Conservation (phyloP, 1,284 basidiomycete genomes). For the Gymnopus androsaceus region DNA sequence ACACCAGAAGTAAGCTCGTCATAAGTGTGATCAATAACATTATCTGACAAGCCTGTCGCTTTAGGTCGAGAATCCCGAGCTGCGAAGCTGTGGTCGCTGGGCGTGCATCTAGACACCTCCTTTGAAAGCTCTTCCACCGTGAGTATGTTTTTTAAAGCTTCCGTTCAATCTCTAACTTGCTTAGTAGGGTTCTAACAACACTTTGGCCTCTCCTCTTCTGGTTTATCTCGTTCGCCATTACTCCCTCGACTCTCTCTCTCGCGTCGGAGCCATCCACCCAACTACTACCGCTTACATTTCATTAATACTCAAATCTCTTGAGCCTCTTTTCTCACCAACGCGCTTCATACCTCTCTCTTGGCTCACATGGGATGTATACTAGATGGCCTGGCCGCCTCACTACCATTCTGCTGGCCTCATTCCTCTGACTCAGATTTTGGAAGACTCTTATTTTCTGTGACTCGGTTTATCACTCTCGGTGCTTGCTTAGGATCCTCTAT, state of each 20-base stretch:
- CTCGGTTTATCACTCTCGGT: too few relatives aligned
- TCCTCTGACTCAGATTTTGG: too few relatives aligned
- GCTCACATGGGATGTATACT: too few relatives aligned
- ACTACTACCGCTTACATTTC: background rate
- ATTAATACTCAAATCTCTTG: too few relatives aligned
- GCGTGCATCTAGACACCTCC: background rate
- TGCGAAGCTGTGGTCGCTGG: slow-evolving; percentile 8
- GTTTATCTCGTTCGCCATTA: background rate
- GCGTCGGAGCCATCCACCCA: background rate
- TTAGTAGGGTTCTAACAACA: background rate
- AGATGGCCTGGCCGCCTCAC: too few relatives aligned
- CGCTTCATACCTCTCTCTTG: too few relatives aligned
- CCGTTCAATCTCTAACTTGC: too few relatives aligned
- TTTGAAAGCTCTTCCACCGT: background rate
- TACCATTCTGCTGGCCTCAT: too few relatives aligned
- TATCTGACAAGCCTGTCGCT: background rate
- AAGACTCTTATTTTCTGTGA: too few relatives aligned
- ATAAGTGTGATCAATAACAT: background rate
- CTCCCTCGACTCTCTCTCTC: background rate
- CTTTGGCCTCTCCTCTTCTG: background rate
- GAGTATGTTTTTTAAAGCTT: background rate
- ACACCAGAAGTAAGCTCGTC: slow-evolving; percentile 1
- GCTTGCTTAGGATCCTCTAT: too few relatives aligned
- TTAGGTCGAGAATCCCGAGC: background rate
- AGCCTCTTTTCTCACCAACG: too few relatives aligned